Evolutionary conservation across 805 yeast species (phyloP), one percentile per base, ranked within the genome.

Genomic region (Candida mattraensis): DNA sequence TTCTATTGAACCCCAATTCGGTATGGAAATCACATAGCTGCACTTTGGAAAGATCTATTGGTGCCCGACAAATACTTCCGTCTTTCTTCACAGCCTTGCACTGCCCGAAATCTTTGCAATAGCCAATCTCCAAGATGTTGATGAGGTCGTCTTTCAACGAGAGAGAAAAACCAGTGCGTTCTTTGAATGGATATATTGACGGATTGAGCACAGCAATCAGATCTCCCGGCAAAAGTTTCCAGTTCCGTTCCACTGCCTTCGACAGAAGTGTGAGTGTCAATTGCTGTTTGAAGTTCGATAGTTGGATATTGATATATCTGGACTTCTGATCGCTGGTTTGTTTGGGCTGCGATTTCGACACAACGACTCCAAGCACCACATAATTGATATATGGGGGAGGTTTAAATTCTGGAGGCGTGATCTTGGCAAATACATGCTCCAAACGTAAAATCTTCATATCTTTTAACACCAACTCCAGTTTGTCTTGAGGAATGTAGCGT

Each of bases 151-250:
- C 74, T 24, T 67, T 72, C 3, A 88, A 57, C 3, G 72, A 64
- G 14, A 88, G 55, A 16, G 74, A 77, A 53, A 87, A 83, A 0
- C 56, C 54, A 44, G 54, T 23, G 55, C 58, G 41, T 50, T 53
- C 34, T 24, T 42, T 45, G 30, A 25, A 54, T 12, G 69, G 61
- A 48, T 66, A 74, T 5, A 87, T 64, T 1, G 63, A 64, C 0
- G 99, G 97, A 51, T 89, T 91, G 34, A 89, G 58, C 1, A 91
- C 53, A 0, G 83, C 83, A 8, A 89, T 59, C 0, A 89, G 60
- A 41, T 84, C 87, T 0, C 98, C 97, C 1, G 78, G 67, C 34
- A 77, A 65, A 3, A 88, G 51, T 44, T 83, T 87, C 79, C 86
- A 86, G 57, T 78, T 83, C 51, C 74, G 76, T 15, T 76, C 74